Evolutionary conservation across 139 green algal genomes (phyloP).

Genomic region (Chloropicon primus): DNA sequence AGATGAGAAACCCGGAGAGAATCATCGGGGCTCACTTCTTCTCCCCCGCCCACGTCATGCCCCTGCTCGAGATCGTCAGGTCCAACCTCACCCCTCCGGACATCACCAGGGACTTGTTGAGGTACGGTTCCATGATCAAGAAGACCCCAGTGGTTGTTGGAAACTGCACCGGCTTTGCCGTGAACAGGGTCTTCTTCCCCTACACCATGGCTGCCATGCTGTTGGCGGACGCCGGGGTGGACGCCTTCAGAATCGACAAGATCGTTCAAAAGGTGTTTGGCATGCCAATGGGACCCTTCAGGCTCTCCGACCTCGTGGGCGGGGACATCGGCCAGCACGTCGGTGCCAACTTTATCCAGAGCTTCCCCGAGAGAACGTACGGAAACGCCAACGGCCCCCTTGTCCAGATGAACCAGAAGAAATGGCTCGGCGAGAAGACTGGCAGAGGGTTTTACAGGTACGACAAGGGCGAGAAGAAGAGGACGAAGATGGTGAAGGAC

Average conservation of each 20-base stretch:
- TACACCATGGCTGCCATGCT: conserved; percentile 92
- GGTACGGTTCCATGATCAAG: conserved; percentile 69
- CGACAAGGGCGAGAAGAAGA: conserved; percentile 28
- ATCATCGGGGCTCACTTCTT: conserved; percentile 94
- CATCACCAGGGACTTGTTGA: conserved; percentile 66
- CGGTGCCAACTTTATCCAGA: conserved; percentile 79
- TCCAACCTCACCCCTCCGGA: conserved; percentile 69
- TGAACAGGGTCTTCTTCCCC: conserved; percentile 99
- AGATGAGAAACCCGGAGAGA: conserved; percentile 44
- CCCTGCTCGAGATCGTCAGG: conserved; percentile 94
- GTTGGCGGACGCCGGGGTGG: conserved; percentile 73
- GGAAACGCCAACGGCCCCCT: conserved; percentile 41
- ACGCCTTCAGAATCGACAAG: conserved; percentile 81
- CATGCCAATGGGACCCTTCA: conserved; percentile 98
- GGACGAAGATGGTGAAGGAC: conserved; percentile 56
- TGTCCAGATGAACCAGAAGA: conserved; percentile 55
- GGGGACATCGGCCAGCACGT: conserved; percentile 84
- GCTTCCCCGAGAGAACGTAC: conserved; percentile 68
- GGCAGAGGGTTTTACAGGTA: conserved; percentile 87
- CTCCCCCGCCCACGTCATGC: conserved; percentile 95
- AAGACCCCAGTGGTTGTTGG: conserved; percentile 97
- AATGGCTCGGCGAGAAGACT: conserved; percentile 84
- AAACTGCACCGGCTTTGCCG: conserved; percentile 98
- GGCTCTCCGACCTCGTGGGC: conserved; percentile 66
- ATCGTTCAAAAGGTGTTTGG: conserved; percentile 69